A percentile compares a stretch with the other conserved stretches of the same genome.
Conservation (phyloP, 768 basidiomycete species). For the Albatrellus ellisii region DNA sequence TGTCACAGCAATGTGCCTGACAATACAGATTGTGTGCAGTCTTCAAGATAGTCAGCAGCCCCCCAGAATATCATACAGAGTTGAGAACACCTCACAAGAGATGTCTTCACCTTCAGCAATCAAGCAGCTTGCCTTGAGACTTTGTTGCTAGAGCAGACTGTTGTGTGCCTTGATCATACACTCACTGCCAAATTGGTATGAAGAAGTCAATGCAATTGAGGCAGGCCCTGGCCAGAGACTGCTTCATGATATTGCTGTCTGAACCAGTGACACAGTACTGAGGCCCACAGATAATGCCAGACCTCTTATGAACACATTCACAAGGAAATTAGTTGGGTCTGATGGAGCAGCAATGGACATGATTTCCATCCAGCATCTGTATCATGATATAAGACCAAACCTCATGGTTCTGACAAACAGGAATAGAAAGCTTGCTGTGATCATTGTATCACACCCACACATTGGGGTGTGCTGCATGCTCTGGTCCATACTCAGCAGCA, state of each 20-base stretch:
- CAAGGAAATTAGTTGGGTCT: constrained; percentile 62
- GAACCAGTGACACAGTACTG: constrained; percentile 11
- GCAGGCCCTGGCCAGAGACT: constrained; percentile 30
- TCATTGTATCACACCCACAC: constrained; percentile 73
- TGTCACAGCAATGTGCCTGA: constrained; percentile 34
- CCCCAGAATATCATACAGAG: neutral
- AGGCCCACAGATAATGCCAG: constrained; percentile 13
- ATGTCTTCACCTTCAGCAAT: constrained; percentile 56
- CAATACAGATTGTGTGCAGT: constrained; percentile 40
- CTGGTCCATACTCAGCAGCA: constrained; percentile 38
- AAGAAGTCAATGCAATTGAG: constrained; percentile 53
- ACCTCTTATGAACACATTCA: constrained; percentile 50
- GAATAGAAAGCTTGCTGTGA: constrained; percentile 36
- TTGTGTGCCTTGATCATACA: constrained; percentile 52
- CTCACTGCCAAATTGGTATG: constrained; percentile 51
- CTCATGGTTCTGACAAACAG: neutral
- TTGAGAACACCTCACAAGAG: constrained; percentile 28
- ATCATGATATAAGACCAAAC: constrained; percentile 3
- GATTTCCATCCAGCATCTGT: constrained; percentile 73
- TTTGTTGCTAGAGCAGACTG: constrained; percentile 51
- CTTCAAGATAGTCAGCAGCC: constrained; percentile 12
- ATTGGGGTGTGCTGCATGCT: constrained; percentile 28
- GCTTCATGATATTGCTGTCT: constrained; percentile 24
- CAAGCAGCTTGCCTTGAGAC: constrained; percentile 51
- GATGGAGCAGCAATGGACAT: constrained; percentile 54